phyloP scores from a whole-genome alignment of 1,284 basidiomycete species.

The Prillingera fragicola region DNA sequence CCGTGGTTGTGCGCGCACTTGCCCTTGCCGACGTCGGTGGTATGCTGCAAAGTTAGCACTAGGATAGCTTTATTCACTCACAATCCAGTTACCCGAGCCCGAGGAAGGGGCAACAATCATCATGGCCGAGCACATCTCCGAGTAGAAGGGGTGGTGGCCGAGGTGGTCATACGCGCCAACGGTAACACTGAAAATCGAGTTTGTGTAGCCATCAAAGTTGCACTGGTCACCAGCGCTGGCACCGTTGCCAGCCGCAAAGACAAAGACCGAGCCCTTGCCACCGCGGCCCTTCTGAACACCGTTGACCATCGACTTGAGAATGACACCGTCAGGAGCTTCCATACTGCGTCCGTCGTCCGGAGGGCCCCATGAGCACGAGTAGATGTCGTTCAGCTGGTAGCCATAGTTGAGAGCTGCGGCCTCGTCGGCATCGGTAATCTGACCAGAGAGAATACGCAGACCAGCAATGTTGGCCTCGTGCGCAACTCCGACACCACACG shows the following conservation, averaged over 20 bases:
- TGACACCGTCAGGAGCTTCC: conserved; percentile 89
- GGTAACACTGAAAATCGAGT: conserved; percentile 93
- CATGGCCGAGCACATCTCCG: conserved; percentile 93
- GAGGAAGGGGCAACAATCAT: conserved; percentile 95
- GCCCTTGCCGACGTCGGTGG: conserved; percentile 79
- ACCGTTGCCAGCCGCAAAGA: conserved; percentile 97
- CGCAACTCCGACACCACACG: conserved; percentile 92
- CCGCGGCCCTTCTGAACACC: conserved; percentile 85
- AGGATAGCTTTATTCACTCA: conserved; percentile 49
- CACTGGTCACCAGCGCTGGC: conserved; percentile 90
- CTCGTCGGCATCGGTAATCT: conserved; percentile 98
- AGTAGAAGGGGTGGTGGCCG: conserved; percentile 93
- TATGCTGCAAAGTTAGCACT: conserved; percentile 58
- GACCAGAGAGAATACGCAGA: conserved; percentile 88
- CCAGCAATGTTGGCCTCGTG: conserved; percentile 88
- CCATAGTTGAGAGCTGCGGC: conserved; percentile 87
- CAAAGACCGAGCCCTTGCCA: conserved; percentile 89
- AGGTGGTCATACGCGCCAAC: conserved; percentile 89
- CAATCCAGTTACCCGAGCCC: conserved; percentile 87
- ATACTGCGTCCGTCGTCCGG: conserved; percentile 91
- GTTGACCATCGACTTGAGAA: conserved; percentile 90
- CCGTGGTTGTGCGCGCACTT: conserved; percentile 81
- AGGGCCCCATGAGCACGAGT: conserved; percentile 96
- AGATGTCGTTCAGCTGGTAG: conserved; percentile 88
- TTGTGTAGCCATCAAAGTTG: conserved; percentile 99